Base-by-base conservation (phyloP, 2,329 filamentous ascomycete genomes). In the Nigrospora oryzae region DNA sequence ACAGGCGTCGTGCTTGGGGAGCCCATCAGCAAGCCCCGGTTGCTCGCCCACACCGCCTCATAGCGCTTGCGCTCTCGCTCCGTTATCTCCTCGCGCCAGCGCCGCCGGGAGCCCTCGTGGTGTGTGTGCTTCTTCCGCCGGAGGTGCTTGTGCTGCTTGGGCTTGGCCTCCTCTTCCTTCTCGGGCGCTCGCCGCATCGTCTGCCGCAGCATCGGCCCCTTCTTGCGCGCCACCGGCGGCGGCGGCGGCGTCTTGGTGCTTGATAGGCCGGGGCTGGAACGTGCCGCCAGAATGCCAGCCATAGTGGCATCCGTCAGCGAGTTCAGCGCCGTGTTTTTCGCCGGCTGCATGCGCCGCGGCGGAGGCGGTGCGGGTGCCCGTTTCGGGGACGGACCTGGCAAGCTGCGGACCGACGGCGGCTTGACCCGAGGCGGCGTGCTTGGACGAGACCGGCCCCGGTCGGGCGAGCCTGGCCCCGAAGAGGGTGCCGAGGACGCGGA, bases 31-130 rank as follows among this genome's bases (percentile, higher is more conserved):
- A 80, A 47, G 0, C 86, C 86, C 40, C 81, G 79, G 55, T 93
- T 93, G 36, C 85, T 87, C 1, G 87, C 87, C 86, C 86, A 93
- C 1, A 93, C 77, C 3, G 84, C 87, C 61, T 91, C 87, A 61
- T 93, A 93, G 2, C 87, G 75, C 56, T 85, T 86, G n/a, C 84
- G 71, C 57, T 93, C 86, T 5, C 79, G 70, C 40, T 79, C 74
- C 0, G 83, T 86, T 36, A 93, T 77, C 49, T 80, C 73, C 52
- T 90, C 86, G 36, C 85, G 77, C 87, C 87, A 93, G 7, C 85
- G 77, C 56, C 80, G 83, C 15, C 86, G 76, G 4, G 84, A 75
- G 0, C 84, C 86, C 59, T 91, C 86, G 54, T 87, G 81, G 56
- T 93, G 86, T 1, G 81, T 76, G 59, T 90, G 86, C 48, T 84